Base-by-base conservation (phyloP, 2,329 filamentous ascomycete genomes). In the Botrytis galanthina region DNA sequence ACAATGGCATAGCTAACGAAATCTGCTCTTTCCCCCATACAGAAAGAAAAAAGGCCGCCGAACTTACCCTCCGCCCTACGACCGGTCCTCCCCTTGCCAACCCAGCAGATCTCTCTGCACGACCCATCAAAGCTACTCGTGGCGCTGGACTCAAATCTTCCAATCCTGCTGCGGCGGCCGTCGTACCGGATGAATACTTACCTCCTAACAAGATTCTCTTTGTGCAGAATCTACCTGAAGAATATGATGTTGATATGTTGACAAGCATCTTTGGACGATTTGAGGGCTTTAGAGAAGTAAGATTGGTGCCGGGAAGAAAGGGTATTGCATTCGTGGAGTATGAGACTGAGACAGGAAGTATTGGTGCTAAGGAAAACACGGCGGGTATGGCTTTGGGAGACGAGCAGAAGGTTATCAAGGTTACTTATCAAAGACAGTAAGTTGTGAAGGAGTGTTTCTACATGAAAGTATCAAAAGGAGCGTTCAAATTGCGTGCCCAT, bases 271-370 rank as follows among this genome's bases (percentile, higher is more conserved):
- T 98, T 84, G 90, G 90, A 69, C 91, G 92, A 67, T 99, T 97
- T 84, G 93, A 97, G 76, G 95, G 95, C 39, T 98, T 99, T 86
- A 92, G 92, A 81, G 96, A 99, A 85, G 93, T 98, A 63, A 90
- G 96, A 80, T 84, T 94, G 81, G 95, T 98, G 63, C 95, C 95
- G 9, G 93, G 94, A 44, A 87, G 95, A 70, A 91, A 90, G 76
- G 94, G 94, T 4, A 95, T 99, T 82, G 96, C 94, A 0, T 99
- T 99, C 82, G 94, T 98, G 74, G 96, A 99, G 83, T 99, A 98
- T 84, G 94, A 97, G 80, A 91, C 89, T 77, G 94, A 98, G 84
- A 88, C 91, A 66, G 94, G 93, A 60, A 95, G 96, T 42, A 97
- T 97, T 79, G 91, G 90, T 72, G 96, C 96, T 29, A 98, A 97